Evolutionary conservation across 345 rosid species (phyloP).

Genomic region (Melaleuca alternifolia): DNA sequence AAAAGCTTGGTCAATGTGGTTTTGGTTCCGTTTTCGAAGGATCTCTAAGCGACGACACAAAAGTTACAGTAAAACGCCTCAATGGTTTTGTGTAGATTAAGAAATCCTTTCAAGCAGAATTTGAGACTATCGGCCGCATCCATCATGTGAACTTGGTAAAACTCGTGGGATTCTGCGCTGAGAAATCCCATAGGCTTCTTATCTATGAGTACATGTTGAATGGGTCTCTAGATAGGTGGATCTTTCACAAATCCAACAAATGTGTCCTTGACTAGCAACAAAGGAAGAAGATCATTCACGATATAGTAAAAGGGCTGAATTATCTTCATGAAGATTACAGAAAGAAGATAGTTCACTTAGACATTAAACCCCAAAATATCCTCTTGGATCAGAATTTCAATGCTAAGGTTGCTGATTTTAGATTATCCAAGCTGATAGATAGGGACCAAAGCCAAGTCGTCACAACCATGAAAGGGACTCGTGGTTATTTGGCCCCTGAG

Average conservation of each 20-base stretch:
- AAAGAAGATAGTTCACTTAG: slow-evolving; percentile 18
- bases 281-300: slow-evolving; percentile 18
- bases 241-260: neutral
- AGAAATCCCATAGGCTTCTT: slow-evolving; percentile 16
- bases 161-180: slow-evolving; percentile 19
- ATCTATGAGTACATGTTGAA: slow-evolving; percentile 18
- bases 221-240: slow-evolving; percentile 22
- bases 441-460: slow-evolving; percentile 9
- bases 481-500: slow-evolving; percentile 12
- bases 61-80: slow-evolving; percentile 22
- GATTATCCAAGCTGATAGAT: slow-evolving; percentile 6
- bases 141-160: slow-evolving; percentile 24
- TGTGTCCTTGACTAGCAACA: slow-evolving; percentile 9
- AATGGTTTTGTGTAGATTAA: slow-evolving; percentile 7
- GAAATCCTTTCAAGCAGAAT: slow-evolving; percentile 19
- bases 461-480: slow-evolving; percentile 8
- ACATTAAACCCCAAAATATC: slow-evolving; percentile 16
- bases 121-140: slow-evolving; percentile 16
- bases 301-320: slow-evolving; percentile 18
- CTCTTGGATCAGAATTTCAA: slow-evolving; percentile 11
- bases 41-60: slow-evolving; percentile 3
- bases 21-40: slow-evolving; percentile 24
- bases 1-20: slow-evolving; percentile 22
- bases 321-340: slow-evolving; percentile 23
- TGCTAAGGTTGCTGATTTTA: slow-evolving; percentile 17